Evolutionary conservation across 768 basidiomycete genomes (phyloP).

Genomic region (Podaxis sp.): DNA sequence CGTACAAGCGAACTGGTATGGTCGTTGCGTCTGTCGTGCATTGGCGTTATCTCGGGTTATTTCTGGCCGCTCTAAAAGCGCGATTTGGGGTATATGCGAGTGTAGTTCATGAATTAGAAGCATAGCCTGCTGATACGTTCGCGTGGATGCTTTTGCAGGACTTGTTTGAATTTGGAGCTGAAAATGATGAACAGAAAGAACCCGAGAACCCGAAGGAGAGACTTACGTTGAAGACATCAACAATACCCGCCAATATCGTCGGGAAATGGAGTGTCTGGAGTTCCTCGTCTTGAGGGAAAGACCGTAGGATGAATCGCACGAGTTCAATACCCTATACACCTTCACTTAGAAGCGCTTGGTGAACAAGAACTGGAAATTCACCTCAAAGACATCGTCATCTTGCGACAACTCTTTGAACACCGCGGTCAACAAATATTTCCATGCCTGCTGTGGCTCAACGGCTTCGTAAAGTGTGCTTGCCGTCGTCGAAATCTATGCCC

Average conservation of each 20-base stretch:
- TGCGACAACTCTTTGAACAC: constrained; percentile 53
- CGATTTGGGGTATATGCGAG: constrained; percentile 43
- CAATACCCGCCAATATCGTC: constrained; percentile 63
- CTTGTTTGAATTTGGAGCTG: constrained; percentile 36
- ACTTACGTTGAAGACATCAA: constrained; percentile 62
- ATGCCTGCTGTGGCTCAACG: constrained; percentile 84
- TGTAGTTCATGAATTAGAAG: constrained; percentile 52
- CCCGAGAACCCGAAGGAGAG: neutral
- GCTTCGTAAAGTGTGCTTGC: constrained; percentile 88
- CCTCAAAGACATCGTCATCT: constrained; percentile 43
- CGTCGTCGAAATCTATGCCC: constrained; percentile 64
- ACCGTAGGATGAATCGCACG: constrained; percentile 65
- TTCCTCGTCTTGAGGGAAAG: constrained; percentile 88
- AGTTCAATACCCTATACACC: constrained; percentile 56
- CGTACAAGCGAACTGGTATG: constrained; percentile 53
- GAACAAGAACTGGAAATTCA: constrained; percentile 19
- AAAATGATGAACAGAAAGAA: constrained; percentile 3
- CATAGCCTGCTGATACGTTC: constrained; percentile 34
- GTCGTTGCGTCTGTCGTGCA: constrained; percentile 26
- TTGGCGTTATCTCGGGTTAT: constrained; percentile 32
- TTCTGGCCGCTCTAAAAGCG: constrained; percentile 48
- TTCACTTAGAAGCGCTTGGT: neutral
- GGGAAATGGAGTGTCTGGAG: constrained; percentile 78
- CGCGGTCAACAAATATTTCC: constrained; percentile 67
- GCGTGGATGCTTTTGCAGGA: constrained; percentile 27